These are phyloP conservation scores for Ophiosphaerella narmari DNA, from an alignment of 2,329 filamentous ascomycete species.

Conservation along the genomic window DNA sequence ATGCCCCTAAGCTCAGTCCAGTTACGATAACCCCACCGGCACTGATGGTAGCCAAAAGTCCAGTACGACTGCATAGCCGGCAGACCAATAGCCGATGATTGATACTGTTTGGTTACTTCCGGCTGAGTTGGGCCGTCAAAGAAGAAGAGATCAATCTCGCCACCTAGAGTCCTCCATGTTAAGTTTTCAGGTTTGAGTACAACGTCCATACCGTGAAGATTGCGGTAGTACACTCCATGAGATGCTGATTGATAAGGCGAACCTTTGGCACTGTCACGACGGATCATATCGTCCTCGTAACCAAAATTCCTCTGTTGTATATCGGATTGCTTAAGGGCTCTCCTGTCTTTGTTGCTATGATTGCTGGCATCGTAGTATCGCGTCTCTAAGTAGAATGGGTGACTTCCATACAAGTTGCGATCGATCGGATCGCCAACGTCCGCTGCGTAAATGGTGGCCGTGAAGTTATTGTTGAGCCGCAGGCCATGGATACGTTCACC, in stretches of 20 bases:
- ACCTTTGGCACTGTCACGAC: conserved; percentile 24
- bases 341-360: conserved; percentile 53
- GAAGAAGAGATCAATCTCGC: conserved; percentile 79
- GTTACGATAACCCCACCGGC: conserved; percentile 79
- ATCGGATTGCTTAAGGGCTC: conserved; percentile 59
- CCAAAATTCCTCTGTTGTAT: conserved; percentile 37
- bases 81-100: conserved; percentile 67
- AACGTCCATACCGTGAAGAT: conserved; percentile 76
- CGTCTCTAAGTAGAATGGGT: conserved; percentile 81
- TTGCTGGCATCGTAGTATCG: conserved; percentile 66
- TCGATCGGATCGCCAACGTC: conserved; percentile 70
- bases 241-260: conserved; percentile 68
- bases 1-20: conserved; percentile 68
- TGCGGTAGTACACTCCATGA: conserved; percentile 78
- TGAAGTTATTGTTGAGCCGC: conserved; percentile 73
- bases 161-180: conserved; percentile 76
- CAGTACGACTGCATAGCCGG: conserved; percentile 80
- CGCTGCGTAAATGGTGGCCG: conserved; percentile 69
- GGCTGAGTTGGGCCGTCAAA: conserved; percentile 72
- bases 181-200: conserved; percentile 66
- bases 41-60: conserved; percentile 82
- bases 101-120: conserved; percentile 73
- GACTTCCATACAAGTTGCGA: conserved; percentile 73
- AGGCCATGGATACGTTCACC: conserved; percentile 75
- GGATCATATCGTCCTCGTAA: conserved; percentile 5